Evolutionary conservation across 2,329 filamentous ascomycete genomes (phyloP).

Genomic region (Fusarium sp.): DNA sequence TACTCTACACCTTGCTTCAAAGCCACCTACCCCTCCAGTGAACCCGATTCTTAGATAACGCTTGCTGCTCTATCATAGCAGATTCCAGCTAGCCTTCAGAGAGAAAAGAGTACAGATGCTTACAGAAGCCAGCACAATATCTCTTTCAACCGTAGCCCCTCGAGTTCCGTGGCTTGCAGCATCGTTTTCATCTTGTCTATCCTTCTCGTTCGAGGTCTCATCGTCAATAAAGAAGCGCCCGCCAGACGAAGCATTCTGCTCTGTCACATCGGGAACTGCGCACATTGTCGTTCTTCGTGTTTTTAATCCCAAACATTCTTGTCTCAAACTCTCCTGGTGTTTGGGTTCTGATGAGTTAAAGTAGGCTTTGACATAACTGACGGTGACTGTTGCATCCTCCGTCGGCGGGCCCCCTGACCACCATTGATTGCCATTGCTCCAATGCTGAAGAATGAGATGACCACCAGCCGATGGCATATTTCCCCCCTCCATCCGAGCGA

Average conservation of each 20-base stretch:
- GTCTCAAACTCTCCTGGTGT: constrained; percentile 16
- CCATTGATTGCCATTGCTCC: constrained; percentile 79
- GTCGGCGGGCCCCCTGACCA: constrained; percentile 80
- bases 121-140: background rate
- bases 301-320: constrained; percentile 24
- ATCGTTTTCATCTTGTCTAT: background rate
- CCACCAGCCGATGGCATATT: constrained; percentile 72
- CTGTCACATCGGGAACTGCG: constrained; percentile 35
- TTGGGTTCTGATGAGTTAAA: constrained; percentile 74
- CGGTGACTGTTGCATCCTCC: constrained; percentile 70
- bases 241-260: constrained; percentile 39
- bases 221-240: constrained; percentile 31
- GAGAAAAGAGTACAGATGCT: background rate
- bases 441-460: constrained; percentile 78
- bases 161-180: background rate
- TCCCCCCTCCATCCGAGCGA: constrained; percentile 68
- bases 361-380: constrained; percentile 81
- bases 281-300: constrained; percentile 35
- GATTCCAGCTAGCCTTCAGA: background rate
- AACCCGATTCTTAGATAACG: background rate
- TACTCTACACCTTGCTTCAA: background rate
- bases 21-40: background rate
- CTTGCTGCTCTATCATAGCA: background rate
- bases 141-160: background rate
- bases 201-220: background rate